Conservation (phyloP, 352 stramenopile species). For the Phytopythium litorale region DNA sequence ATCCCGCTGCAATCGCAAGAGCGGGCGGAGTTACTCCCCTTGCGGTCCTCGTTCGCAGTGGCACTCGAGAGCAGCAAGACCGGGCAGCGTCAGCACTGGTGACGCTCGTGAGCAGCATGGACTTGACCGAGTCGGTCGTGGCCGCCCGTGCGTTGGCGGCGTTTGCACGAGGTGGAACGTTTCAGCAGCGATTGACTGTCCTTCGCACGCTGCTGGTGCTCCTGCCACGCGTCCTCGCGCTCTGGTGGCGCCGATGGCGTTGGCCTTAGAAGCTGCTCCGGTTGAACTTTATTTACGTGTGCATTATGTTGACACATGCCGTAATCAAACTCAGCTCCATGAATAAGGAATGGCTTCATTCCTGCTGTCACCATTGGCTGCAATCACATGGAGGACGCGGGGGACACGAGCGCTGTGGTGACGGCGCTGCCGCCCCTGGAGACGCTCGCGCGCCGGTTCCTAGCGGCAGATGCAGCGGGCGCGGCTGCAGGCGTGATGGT, state of each 20-base stretch:
- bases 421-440: background rate
- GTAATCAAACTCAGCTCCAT: background rate
- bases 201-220: no score
- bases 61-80: background rate
- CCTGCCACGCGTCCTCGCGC: no score
- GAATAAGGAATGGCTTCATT: background rate
- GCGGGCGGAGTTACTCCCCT: background rate
- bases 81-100: background rate
- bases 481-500: constrained; percentile 8
- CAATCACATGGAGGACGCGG: background rate
- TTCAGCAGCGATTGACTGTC: no score
- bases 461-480: background rate
- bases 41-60: background rate
- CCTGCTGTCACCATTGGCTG: background rate
- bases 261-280: no score
- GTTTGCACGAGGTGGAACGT: no score
- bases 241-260: no score
- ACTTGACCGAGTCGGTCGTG: no score
- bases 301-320: no score
- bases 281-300: background rate
- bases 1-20: background rate
- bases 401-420: background rate
- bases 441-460: background rate
- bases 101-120: background rate
- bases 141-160: background rate